Base-by-base conservation (phyloP, 129 eudicot species). In the Heracleum sosnowskyi region DNA sequence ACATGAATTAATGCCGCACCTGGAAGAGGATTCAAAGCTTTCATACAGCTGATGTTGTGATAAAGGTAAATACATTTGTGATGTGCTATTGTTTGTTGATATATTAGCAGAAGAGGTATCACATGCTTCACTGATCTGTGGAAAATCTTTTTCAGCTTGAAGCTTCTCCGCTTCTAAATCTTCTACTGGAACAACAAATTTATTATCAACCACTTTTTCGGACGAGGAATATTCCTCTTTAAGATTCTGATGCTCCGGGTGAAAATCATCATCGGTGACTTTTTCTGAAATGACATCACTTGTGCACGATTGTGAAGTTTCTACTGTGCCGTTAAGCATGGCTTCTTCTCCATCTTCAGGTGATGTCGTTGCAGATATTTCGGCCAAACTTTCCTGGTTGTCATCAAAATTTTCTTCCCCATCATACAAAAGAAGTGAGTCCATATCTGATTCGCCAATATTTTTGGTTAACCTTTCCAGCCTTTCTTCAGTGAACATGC, bases 401-500 rank as follows among this genome's bases (percentile, higher is more conserved):
- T 66, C 39, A 35, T 89, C 93, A 29, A 39, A 71, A 57, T 16
- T 81, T 47, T 82, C 87, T 76, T 79, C 88, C 62, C 76, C 53
- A 35, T 73, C 89, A 81, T 72, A 77, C 57, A 51, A 78, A 73
- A 79, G 69, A 17, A 86, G 70, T 28, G 80, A 69, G 63, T 79
- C 98, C 80, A 92, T 42, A 82, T 87, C 89, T 77, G 92, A 80
- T 77, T 80, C 84, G 22, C 82, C 80, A 29, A 95, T 84, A 62
- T 88, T 87, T 81, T 87, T 87, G 41, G 96, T 95, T 78, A 95
- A 80, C 35, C 96, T 83, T 74, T 90, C 96, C 86, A 95, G 77
- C 83, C 99, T 86, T 82, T 95, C 99, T 84, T 95, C 96, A 72
- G 85, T 84, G 76, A 95, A 95, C 79, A 95, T 92, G 84, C 99